Evolutionary conservation across 116 monocot genomes (phyloP).

Genomic region (Iris pallida): DNA sequence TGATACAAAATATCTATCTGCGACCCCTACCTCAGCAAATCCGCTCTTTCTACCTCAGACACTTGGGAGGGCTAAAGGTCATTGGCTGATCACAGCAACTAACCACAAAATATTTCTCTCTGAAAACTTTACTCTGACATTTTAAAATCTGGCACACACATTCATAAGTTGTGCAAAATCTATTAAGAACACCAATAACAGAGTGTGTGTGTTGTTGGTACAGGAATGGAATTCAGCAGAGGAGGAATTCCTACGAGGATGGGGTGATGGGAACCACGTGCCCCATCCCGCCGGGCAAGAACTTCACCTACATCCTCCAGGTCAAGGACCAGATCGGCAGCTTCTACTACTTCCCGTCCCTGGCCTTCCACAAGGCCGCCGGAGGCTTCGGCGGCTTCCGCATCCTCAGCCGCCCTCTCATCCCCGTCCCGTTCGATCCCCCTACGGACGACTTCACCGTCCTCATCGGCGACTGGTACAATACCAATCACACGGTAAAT

Average conservation of each 20-base stretch:
- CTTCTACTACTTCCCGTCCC: conserved; percentile 78
- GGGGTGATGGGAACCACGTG: conserved; percentile 79
- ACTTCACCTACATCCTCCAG: conserved; percentile 82
- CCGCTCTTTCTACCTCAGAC: no score
- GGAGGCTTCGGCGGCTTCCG: conserved; percentile 82
- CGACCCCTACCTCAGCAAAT: no score
- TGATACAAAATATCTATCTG: no score
- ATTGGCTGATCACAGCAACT: no score
- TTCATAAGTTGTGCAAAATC: no score
- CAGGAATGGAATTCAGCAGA: conserved; percentile 89
- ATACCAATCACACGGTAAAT: conserved; percentile 58
- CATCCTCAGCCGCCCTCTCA: conserved; percentile 62
- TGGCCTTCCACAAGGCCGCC: conserved; percentile 75
- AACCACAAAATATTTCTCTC: no score
- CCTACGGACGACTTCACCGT: conserved; percentile 85
- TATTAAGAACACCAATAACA: no score
- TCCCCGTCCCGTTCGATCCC: conserved; percentile 73
- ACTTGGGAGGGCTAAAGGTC: no score
- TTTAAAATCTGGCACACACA: no score
- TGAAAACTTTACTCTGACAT: no score
- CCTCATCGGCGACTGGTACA: conserved; percentile 75
- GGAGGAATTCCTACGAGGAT: conserved; percentile 77
- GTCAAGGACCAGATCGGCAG: conserved; percentile 87
- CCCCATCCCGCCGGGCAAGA: conserved; percentile 81
- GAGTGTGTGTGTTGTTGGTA: no score